Base-by-base conservation (phyloP, 164 flowering plant genomes). In the Stephania japonica region DNA sequence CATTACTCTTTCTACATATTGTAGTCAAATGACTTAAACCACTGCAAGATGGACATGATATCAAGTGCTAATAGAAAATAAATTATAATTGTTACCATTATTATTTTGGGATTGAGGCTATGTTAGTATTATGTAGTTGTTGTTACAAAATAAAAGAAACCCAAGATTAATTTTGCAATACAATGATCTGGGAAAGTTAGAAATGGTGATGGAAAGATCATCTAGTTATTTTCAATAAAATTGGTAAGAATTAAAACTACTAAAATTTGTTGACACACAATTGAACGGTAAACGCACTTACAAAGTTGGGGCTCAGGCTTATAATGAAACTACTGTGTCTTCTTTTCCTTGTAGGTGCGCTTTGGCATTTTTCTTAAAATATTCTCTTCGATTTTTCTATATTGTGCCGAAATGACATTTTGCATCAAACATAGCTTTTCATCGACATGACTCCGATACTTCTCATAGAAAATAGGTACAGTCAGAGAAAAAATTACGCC, bases 391-490 rank as follows among this genome's bases (percentile, higher is more conserved):
- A 94, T 21, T 73, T 82, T 87, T 70, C 80, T 82, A 70, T 82
- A 90, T 70, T 87, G 87, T 27, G 80, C 75, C 72, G 75, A 80
- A 59, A 86, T 27, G 25, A 83, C 53, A 53, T 73, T 77, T 53
- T 82, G 79, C 19, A 80, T 72, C 32, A 75, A 63, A 19, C 64
- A 72, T 65, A 94, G 76, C 83, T 86, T 89, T 8, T 88, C 87
- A 80, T 91, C 93, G 68, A 92, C 84, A 32, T 73, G 85, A 73
- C 82, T 85, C 78, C 87, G 95, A 78, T 85, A 90, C 76, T 85
- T 90, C 42, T 91, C 94, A 78, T 89, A 94, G 73, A 90, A 32
- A 32, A 81, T 69, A 32, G 99, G 97, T 67, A 91, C 80, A 13
- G 93, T 84, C 16, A 94, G 78, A 65, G 90, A 80, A 70, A 92